A percentile compares a stretch with the other conserved stretches of the same genome.
These are phyloP conservation scores for Rhytidhysteron rufulum DNA, from an alignment of 2,329 filamentous ascomycete species.

Conservation along the genomic window DNA sequence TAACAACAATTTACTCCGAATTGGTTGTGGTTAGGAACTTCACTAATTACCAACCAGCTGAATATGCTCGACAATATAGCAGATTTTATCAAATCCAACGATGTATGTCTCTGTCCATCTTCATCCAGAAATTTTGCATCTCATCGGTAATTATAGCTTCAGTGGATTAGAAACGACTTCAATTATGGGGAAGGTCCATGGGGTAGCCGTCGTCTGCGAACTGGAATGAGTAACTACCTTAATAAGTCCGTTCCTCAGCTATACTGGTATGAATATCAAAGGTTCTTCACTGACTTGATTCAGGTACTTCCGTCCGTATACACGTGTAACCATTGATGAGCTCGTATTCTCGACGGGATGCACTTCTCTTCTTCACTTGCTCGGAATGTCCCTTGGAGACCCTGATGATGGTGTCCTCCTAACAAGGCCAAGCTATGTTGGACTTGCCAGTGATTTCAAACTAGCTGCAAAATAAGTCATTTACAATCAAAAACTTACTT, in stretches of 20 bases:
- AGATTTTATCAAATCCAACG: conserved; percentile 37
- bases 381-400: conserved; percentile 41
- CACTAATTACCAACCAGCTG: conserved; percentile 17
- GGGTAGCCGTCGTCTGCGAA: conserved; percentile 36
- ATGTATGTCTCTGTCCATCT: conserved; percentile 5
- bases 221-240: conserved; percentile 39
- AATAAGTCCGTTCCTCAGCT: conserved; percentile 21
- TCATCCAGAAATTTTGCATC: not conserved
- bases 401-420: conserved; percentile 45
- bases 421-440: conserved; percentile 44
- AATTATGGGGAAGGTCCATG: conserved; percentile 40
- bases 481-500: too few relatives aligned
- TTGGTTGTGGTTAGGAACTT: too few relatives aligned
- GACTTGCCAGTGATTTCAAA: conserved; percentile 46
- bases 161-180: conserved; percentile 30
- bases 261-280: not conserved
- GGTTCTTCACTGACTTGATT: too few relatives aligned
- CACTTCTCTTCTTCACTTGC: conserved; percentile 41
- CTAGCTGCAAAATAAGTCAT: conserved; percentile 29
- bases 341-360: conserved; percentile 41
- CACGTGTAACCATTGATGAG: conserved; percentile 31
- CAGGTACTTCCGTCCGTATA: conserved; percentile 34
- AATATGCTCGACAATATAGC: conserved; percentile 36
- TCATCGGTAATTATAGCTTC: conserved; percentile 12
- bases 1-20: too few relatives aligned